A percentile compares a stretch with the other conserved stretches of the same genome.
phyloP scores from a whole-genome alignment of 805 yeast genomes.

The Lipomyces mesembrius region DNA sequence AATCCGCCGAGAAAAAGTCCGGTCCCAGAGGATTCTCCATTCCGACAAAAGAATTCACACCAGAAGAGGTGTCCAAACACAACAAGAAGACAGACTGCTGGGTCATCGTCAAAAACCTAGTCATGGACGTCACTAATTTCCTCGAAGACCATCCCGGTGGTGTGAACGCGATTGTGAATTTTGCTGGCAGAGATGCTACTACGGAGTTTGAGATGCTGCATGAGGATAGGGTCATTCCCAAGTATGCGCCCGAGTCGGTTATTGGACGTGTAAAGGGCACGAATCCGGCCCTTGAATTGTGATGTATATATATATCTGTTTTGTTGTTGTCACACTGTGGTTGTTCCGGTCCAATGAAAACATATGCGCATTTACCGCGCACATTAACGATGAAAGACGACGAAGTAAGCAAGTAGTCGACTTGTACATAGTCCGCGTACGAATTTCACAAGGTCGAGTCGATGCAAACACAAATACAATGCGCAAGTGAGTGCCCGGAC shows the following conservation, averaged over 20 bases:
- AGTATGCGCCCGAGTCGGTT: slow-evolving; percentile 55
- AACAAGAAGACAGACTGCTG: slow-evolving; percentile 67
- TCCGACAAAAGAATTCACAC: slow-evolving; percentile 53
- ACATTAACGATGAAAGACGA: too few relatives aligned
- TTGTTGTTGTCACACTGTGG: background rate
- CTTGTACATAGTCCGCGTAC: too few relatives aligned
- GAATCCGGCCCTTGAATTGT: slow-evolving; percentile 50
- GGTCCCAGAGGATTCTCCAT: slow-evolving; percentile 45
- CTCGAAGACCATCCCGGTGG: slow-evolving; percentile 71
- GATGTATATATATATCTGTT: background rate
- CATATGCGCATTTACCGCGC: too few relatives aligned
- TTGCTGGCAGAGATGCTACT: slow-evolving; percentile 83
- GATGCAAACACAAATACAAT: too few relatives aligned
- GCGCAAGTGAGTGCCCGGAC: too few relatives aligned
- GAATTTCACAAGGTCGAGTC: too few relatives aligned
- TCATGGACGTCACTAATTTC: slow-evolving; percentile 64
- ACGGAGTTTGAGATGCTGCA: slow-evolving; percentile 66
- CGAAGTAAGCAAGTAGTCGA: too few relatives aligned
- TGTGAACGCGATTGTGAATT: slow-evolving; percentile 63
- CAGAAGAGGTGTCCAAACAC: slow-evolving; percentile 54
- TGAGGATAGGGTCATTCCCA: slow-evolving; percentile 58
- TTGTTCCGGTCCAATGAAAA: background rate
- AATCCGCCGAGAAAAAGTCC: background rate
- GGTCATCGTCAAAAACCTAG: slow-evolving; percentile 72
- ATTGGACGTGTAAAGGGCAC: slow-evolving; percentile 58